Evolutionary conservation across 192 early-diverging fungal species (phyloP), one percentile per base, ranked within the genome.

Genomic region (Backusella parvicylindrica): DNA sequence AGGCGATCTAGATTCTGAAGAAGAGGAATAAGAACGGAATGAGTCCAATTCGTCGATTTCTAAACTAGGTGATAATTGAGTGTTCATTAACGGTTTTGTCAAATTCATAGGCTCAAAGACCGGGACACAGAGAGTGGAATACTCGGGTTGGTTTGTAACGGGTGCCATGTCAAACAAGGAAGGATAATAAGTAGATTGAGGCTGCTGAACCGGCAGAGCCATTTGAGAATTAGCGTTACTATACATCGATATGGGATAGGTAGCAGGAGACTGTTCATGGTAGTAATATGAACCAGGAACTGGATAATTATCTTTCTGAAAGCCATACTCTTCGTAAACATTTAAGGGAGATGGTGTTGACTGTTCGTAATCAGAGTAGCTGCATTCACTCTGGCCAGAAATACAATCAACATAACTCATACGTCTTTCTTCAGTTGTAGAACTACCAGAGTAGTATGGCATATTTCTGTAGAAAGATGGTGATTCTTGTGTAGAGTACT

Each of bases 361-460:
- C 35, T 70, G 74, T 18, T 75, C 74, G 31, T 70, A 70, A 50
- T 75, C 74, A 13, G 74, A 75, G 5, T 63, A 36, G 15, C 74
- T 67, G 6, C 67, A 47, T 23, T 68, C 67, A 23, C 74, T 53
- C 28, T 56, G 74, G 28, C 74, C 65, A 49, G 74, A 60, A n/a
- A 75, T 23, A 2, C 32, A 47, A 18, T 75, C 74, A 35, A 68
- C 67, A 75, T 70, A 75, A 16, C 67, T 75, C 36, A 73, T 64
- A 13, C 53, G 21, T 60, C 53, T 26, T 28, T 60, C 53, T 13
- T 60, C 26, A 60, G 53, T 23, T 60, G 21, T 12, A 4, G 53
- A 60, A 26, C 23, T 60, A 12, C 21, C 21, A 28, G 53, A 60
- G 23, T 60, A 28, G 26, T 60, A 60, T 60, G 21, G 23, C 3